Conservation (phyloP, 2,329 filamentous ascomycete species). For the Epichloe festucae region DNA sequence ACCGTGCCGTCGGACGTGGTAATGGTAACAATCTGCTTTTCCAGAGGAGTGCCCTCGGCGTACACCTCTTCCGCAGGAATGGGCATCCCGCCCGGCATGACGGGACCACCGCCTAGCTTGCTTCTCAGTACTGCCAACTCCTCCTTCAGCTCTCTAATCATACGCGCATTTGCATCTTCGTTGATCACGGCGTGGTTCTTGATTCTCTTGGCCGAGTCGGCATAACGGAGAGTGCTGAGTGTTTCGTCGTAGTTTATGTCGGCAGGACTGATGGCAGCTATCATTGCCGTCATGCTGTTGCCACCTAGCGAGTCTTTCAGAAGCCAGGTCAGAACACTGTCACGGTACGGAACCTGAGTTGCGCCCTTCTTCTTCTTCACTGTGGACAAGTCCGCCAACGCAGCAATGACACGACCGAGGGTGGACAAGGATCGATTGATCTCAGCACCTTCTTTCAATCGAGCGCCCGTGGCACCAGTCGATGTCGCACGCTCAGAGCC, state of each 20-base stretch:
- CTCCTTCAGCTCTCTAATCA: slow-evolving; percentile 97
- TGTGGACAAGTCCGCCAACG: slow-evolving; percentile 78
- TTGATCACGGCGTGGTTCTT: slow-evolving; percentile 99
- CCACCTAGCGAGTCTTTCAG: slow-evolving; percentile 93
- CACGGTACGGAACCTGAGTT: slow-evolving; percentile 83
- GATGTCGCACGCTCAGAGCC: slow-evolving; percentile 96
- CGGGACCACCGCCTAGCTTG: slow-evolving; percentile 56
- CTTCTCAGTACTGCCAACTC: slow-evolving; percentile 75
- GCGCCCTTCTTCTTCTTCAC: slow-evolving; percentile 69
- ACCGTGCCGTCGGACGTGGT: slow-evolving; percentile 70
- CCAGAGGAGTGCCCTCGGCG: slow-evolving; percentile 78
- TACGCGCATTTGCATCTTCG: slow-evolving; percentile 95
- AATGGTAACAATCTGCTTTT: slow-evolving; percentile 94
- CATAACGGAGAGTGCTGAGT: slow-evolving; percentile 86
- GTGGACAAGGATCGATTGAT: slow-evolving; percentile 97
- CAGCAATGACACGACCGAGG: slow-evolving; percentile 91
- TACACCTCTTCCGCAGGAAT: slow-evolving; percentile 68
- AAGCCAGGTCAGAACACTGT: slow-evolving; percentile 92
- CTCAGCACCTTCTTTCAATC: slow-evolving; percentile 93
- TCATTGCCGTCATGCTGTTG: slow-evolving; percentile 99
- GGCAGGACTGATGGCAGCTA: slow-evolving; percentile 93
- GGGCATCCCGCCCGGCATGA: slow-evolving; percentile 32
- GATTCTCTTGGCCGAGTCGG: slow-evolving; percentile 95
- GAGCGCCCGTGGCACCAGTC: slow-evolving; percentile 87
- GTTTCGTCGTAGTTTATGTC: slow-evolving; percentile 99